phyloP scores from a whole-genome alignment of 2,329 filamentous ascomycete genomes.

The Aspergillus viridinutans region DNA sequence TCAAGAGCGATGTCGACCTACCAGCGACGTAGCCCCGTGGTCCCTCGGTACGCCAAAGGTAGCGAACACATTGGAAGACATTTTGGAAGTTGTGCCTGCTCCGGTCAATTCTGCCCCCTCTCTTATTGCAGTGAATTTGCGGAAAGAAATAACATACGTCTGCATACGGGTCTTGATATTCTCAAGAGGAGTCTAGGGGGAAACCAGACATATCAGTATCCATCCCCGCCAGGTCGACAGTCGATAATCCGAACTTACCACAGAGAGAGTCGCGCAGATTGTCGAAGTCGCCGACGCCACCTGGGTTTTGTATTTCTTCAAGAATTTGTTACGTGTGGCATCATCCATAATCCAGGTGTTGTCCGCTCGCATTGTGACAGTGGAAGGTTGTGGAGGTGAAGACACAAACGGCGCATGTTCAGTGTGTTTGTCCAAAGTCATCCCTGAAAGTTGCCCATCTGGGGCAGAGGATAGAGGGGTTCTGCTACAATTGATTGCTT shows the following conservation, averaged over 20 bases:
- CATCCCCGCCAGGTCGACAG: neutral
- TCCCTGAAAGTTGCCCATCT: conserved; percentile 32
- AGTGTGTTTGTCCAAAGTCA: conserved; percentile 36
- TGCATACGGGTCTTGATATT: conserved; percentile 50
- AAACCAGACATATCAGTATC: neutral
- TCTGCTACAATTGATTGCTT: conserved; percentile 11
- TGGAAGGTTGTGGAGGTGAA: conserved; percentile 29
- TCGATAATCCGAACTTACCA: conserved; percentile 33
- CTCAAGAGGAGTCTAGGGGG: conserved; percentile 42
- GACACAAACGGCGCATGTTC: conserved; percentile 39
- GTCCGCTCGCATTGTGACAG: conserved; percentile 28
- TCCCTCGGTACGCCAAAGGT: conserved; percentile 46
- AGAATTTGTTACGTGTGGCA: conserved; percentile 38
- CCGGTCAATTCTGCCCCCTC: neutral
- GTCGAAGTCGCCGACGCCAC: conserved; percentile 44
- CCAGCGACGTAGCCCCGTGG: conserved; percentile 46
- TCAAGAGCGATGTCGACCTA: conserved; percentile 17
- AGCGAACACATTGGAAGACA: conserved; percentile 40
- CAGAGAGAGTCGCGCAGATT: conserved; percentile 42
- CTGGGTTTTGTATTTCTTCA: conserved; percentile 46
- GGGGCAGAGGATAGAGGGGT: conserved; percentile 15
- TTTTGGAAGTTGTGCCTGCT: conserved; percentile 43
- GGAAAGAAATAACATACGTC: conserved; percentile 33
- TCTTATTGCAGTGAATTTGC: neutral
- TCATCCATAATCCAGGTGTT: conserved; percentile 36